Base-by-base conservation (phyloP, 108 stramenopile species). In the Fistulifera solaris region DNA sequence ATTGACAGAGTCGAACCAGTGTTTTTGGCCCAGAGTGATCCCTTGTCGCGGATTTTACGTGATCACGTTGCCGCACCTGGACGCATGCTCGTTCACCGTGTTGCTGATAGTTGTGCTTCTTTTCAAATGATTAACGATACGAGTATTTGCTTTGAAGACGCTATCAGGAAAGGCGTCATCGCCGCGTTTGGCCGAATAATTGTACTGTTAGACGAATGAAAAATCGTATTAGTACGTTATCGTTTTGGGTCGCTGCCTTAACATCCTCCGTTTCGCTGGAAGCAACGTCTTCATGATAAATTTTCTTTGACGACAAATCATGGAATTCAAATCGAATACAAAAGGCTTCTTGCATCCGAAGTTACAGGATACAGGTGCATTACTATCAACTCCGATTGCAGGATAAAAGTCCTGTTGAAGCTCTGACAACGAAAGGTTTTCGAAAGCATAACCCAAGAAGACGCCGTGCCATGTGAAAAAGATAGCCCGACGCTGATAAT, bases 381-480 rank as follows among this genome's bases (percentile, higher is more conserved):
- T 68, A 12, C 76, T 78, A 56, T 89, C 88, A 23, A 89, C 59
- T 13, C 88, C 93, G 0, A 89, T 82, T 3, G 80, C 82, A 0
- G 87, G 85, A 58, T 78, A 90, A 11, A 85, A 40, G 45, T 75
- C 52, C 11, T 73, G 62, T 31, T 75, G 52, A 11, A 84, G 27
- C 39, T 75, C 51, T 7, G 69, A 65, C 35, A 53, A 39, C 12
- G 24, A 19, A 17, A 80, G 46, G 31, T 35, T 3, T 39, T 67
- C 27, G 24, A 77, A 88, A 12, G 72, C 93, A 56, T 83, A 78
- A n/a, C 93, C 88, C 59, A 94, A 54, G 60, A 84, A 84, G 27
- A 58, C 49, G 18, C 93, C 93, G 65, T 94, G 89, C 27, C 80
- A 58, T 1, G 85, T 89, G 56, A 67, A 94, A 53, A 94, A 94